Evolutionary conservation across 441 rosid species (phyloP), one percentile per base, ranked within the genome.

Genomic region (Euphorbia celastroides): DNA sequence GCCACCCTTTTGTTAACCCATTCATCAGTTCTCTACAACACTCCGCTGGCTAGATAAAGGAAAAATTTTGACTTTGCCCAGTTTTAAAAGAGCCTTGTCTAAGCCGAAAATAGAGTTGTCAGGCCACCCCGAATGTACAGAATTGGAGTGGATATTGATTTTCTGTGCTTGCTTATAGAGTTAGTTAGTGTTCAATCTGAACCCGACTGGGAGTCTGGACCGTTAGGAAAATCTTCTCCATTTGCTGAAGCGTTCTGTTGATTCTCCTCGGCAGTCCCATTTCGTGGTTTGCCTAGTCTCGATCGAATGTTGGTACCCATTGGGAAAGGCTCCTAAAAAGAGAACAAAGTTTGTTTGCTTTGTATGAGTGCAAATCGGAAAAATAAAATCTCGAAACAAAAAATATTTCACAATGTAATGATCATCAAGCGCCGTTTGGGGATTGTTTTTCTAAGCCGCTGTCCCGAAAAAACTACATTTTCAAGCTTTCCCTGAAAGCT

Each of bases 301-400:
- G 85, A 79, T 66, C 90, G 77, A 69, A 84, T 68, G 46, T 83
- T 83, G 14, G 80, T 77, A 36, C 88, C 90, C 82, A 81, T 82
- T 0, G 92, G 88, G 68, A 84, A 88, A 16, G 95, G 92, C 54
- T 85, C 86, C 95, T 86, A 69, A 61, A 69, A 23, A 4, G 28
- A 19, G 2, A 25, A 50, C 12, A 34, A 38, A 59, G 13, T 2
- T 3, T 10, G 20, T 59, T 62, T 58, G 17, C 17, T 28, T 32
- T 5, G 31, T 23, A 5, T 16, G 9, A 67, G 11, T 55, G 22
- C 1, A 57, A 28, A 44, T 57, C 42, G 30, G 58, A 17, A 54
- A 38, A 50, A 34, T 10, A 27, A 27, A 68, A 51, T 25, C 20
- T 23, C 32, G 19, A 2, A 48, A 46, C 20, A 1, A 1, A 27